Evolutionary conservation across 2,329 filamentous ascomycete species (phyloP).

Genomic region (Apiospora aurea): DNA sequence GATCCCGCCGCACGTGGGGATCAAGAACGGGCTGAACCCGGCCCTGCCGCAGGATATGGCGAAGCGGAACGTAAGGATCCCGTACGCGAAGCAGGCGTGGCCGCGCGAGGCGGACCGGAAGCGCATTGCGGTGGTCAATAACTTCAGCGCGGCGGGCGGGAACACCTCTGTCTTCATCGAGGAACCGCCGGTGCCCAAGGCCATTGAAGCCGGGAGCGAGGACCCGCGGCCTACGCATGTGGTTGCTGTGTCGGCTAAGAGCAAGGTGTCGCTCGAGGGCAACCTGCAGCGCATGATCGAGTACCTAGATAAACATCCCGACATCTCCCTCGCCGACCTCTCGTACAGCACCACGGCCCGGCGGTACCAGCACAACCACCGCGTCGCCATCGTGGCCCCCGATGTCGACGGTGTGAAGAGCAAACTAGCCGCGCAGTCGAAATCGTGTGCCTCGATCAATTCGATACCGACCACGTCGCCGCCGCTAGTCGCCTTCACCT

Average conservation of each 20-base stretch:
- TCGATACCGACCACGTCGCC: constrained; percentile 31
- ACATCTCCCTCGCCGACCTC: constrained; percentile 50
- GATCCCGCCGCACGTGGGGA: constrained; percentile 58
- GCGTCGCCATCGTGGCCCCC: constrained; percentile 39
- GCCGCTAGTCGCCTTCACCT: constrained; percentile 46
- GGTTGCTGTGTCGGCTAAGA: constrained; percentile 56
- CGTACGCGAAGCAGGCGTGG: constrained; percentile 46
- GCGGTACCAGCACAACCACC: constrained; percentile 42
- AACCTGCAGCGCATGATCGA: constrained; percentile 44
- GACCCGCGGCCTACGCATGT: constrained; percentile 52
- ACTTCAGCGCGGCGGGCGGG: constrained; percentile 63
- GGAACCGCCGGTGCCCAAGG: constrained; percentile 42
- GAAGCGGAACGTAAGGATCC: constrained; percentile 49
- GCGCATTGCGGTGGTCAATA: constrained; percentile 50
- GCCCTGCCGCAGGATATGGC: constrained; percentile 50
- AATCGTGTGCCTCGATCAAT: constrained; percentile 27
- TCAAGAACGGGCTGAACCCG: constrained; percentile 54
- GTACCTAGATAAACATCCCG: constrained; percentile 50
- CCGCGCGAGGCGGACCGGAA: constrained; percentile 27
- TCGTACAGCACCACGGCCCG: constrained; percentile 63
- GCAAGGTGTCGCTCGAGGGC: constrained; percentile 46
- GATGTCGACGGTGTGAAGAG: not conserved
- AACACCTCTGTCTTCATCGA: constrained; percentile 62
- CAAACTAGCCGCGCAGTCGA: not conserved
- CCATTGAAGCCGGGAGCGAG: not conserved